Conservation (phyloP, 75 land plant species). For the Azolla pinnata region DNA sequence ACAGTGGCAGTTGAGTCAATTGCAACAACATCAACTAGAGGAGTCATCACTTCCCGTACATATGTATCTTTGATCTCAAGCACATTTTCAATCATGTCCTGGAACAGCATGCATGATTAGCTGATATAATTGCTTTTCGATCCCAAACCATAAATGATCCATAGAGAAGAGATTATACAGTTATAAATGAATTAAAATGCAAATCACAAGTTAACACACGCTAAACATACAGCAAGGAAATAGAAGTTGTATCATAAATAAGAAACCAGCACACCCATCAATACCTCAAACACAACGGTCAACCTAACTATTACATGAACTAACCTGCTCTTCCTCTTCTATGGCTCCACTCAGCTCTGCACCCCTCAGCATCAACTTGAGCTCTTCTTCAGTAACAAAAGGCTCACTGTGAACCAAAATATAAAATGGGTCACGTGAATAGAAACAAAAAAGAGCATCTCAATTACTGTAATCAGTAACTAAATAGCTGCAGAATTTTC, state of each 20-base stretch:
- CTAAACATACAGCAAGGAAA: too few relatives aligned
- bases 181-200: too few relatives aligned
- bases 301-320: not conserved
- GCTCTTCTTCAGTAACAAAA: conserved; percentile 89
- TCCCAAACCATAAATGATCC: too few relatives aligned
- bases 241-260: too few relatives aligned
- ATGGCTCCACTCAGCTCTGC: conserved; percentile 94
- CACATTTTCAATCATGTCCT: conserved; percentile 99
- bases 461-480: too few relatives aligned
- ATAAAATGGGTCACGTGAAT: too few relatives aligned
- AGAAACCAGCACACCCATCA: not conserved
- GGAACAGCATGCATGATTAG: too few relatives aligned
- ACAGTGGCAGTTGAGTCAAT: conserved; percentile 81
- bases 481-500: too few relatives aligned
- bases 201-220: too few relatives aligned
- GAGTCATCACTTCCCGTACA: conserved; percentile 97
- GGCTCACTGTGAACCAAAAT: conserved; percentile 75
- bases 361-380: conserved; percentile 86
- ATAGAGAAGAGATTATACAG: too few relatives aligned
- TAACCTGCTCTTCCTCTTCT: conserved; percentile 96
- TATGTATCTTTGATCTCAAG: conserved; percentile 89
- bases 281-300: not conserved
- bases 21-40: conserved; percentile 93
- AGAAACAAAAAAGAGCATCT: too few relatives aligned
- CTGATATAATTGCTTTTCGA: too few relatives aligned